Percentiles rank a stretch among this genome's conserved stretches.
phyloP scores from a whole-genome alignment of 116 monocot species.

The Iris pallida region DNA sequence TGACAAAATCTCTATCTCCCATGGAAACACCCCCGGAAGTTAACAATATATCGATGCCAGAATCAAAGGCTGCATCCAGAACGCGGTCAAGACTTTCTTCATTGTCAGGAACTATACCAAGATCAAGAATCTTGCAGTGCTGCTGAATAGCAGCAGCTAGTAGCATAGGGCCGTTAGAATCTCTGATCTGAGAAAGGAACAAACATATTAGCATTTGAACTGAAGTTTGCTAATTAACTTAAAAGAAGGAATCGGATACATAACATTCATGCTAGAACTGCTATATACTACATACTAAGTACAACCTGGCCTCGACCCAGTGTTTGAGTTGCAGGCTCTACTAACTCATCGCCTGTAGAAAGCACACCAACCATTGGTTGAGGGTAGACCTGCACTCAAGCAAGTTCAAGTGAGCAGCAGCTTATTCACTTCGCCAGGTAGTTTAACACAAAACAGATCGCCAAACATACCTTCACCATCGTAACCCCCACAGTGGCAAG shows the following conservation, averaged over 20 bases:
- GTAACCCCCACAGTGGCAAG: conserved; percentile 85
- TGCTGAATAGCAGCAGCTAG: conserved; percentile 69
- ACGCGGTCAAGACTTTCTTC: conserved; percentile 51
- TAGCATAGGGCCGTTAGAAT: conserved; percentile 91
- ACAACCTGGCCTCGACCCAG: conserved; percentile 76
- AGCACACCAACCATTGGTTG: conserved; percentile 76
- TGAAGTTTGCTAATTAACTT: too few species aligned
- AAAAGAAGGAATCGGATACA: not conserved
- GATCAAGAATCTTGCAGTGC: conserved; percentile 76
- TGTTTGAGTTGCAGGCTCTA: conserved; percentile 52
- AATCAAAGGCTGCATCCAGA: conserved; percentile 44
- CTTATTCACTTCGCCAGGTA: not conserved
- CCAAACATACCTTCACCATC: conserved; percentile 67
- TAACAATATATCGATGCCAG: conserved; percentile 69
- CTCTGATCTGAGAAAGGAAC: conserved; percentile 64
- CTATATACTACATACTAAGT: not conserved
- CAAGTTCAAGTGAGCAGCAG: conserved; percentile 1
- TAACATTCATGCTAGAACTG: too few species aligned
- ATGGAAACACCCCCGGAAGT: conserved; percentile 98
- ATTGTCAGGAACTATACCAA: conserved; percentile 71
- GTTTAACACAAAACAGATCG: not conserved
- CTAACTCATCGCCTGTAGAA: conserved; percentile 89
- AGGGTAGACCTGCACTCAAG: conserved; percentile 58
- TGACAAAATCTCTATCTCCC: conserved; percentile 95
- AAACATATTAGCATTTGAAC: not conserved